These are phyloP conservation scores for Podospora sp. DNA, from an alignment of 495 filamentous ascomycete species.

Conservation along the genomic window DNA sequence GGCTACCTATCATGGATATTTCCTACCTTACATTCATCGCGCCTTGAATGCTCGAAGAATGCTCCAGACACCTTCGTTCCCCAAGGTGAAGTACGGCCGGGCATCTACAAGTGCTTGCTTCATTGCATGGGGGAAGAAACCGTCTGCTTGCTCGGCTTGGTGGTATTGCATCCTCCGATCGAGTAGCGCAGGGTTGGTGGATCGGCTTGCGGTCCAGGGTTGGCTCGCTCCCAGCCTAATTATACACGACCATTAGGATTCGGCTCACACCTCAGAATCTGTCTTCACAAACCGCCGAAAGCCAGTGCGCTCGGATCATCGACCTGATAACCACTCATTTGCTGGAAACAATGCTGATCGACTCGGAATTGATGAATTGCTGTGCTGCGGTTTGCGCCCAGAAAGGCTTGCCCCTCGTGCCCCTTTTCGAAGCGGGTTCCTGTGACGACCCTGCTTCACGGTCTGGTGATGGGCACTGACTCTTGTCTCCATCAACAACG, in stretches of 20 bases:
- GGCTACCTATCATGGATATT: too few species aligned
- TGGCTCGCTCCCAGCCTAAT: not conserved
- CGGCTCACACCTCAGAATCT: not conserved
- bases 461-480: not conserved
- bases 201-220: not conserved
- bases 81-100: too few species aligned
- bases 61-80: too few species aligned
- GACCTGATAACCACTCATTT: constrained; percentile 1
- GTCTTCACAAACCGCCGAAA: not conserved
- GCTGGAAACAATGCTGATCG: constrained; percentile 19
- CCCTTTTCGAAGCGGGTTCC: not conserved
- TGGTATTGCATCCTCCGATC: not conserved
- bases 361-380: constrained; percentile 7
- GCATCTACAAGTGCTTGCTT: too few species aligned
- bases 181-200: not conserved
- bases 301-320: constrained; percentile 10
- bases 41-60: too few species aligned
- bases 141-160: not conserved
- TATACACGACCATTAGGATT: not conserved
- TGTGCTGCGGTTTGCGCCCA: too few species aligned
- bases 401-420: constrained; percentile 1
- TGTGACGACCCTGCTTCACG: not conserved
- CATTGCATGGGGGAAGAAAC: not conserved
- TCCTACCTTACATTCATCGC: too few species aligned
- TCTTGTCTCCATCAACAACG: not conserved